A percentile compares a stretch with the other conserved stretches of the same genome.
These are phyloP conservation scores for Jamesozyma lodderae DNA, from an alignment of 805 yeast species.

Conservation along the genomic window DNA sequence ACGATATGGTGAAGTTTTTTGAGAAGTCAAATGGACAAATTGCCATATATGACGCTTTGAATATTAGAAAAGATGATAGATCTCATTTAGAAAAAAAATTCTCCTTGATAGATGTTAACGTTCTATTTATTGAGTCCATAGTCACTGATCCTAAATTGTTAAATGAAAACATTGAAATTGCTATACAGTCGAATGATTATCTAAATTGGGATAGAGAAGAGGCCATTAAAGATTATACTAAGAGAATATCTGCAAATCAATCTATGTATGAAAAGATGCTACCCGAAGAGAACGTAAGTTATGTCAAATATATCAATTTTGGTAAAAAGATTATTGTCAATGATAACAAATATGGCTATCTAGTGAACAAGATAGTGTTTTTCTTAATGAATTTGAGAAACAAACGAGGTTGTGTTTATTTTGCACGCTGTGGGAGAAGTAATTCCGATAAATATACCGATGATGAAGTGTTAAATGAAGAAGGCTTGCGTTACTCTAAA, in stretches of 20 bases:
- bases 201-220: slow-evolving; percentile 59
- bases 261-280: slow-evolving; percentile 68
- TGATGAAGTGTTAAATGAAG: slow-evolving; percentile 76
- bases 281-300: slow-evolving; percentile 48
- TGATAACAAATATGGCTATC: slow-evolving; percentile 76
- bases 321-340: slow-evolving; percentile 78
- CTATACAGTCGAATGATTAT: slow-evolving; percentile 83
- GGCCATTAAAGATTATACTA: slow-evolving; percentile 71
- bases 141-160: slow-evolving; percentile 66
- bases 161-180: slow-evolving; percentile 71
- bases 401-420: slow-evolving; percentile 82
- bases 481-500: slow-evolving; percentile 60
- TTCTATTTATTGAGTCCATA: slow-evolving; percentile 79
- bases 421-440: slow-evolving; percentile 68
- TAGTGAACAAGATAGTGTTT: slow-evolving; percentile 83
- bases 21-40: slow-evolving; percentile 79
- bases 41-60: slow-evolving; percentile 93
- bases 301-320: slow-evolving; percentile 80
- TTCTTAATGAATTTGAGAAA: slow-evolving; percentile 86
- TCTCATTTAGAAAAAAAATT: slow-evolving; percentile 47
- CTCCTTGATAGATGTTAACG: slow-evolving; percentile 53
- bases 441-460: slow-evolving; percentile 46
- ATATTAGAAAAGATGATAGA: slow-evolving; percentile 67
- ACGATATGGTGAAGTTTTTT: slow-evolving; percentile 64
- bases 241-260: slow-evolving; percentile 58